Evolutionary conservation across 1,284 basidiomycete genomes (phyloP).

Genomic region (Trichosporon sp.): DNA sequence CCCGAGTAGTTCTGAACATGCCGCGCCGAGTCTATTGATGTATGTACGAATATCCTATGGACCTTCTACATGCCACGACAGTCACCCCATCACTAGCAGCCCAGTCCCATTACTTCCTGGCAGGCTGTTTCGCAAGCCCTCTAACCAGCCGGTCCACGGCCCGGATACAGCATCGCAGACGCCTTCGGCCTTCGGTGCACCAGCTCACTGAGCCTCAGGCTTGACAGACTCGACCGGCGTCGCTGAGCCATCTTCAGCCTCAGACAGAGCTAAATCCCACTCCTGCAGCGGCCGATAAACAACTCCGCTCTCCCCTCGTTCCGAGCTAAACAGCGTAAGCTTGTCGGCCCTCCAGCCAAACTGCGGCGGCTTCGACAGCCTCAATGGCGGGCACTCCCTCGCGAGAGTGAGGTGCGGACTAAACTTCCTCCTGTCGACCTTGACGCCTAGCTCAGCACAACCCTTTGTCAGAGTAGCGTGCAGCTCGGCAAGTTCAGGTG

Average conservation of each 20-base stretch:
- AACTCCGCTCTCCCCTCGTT: background rate
- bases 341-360: constrained; percentile 2
- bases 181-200: no score
- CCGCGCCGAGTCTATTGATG: no score
- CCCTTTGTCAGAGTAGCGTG: background rate
- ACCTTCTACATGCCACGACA: no score
- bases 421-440: background rate
- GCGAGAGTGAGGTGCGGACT: constrained; percentile 5
- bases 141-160: no score
- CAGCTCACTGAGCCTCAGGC: no score
- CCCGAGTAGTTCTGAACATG: no score
- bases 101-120: no score
- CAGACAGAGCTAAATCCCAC: background rate
- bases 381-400: background rate
- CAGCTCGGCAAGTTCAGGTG: background rate
- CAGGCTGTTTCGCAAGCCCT: no score
- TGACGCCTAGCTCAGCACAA: background rate
- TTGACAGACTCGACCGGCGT: background rate
- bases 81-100: no score
- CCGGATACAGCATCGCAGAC: no score
- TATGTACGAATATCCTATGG: no score
- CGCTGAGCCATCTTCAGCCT: no score
- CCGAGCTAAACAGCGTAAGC: constrained; percentile 5
- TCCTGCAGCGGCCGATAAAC: background rate
- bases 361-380: background rate